Base-by-base conservation (phyloP, 2,329 filamentous ascomycete species). In the Pseudocercospora musae region DNA sequence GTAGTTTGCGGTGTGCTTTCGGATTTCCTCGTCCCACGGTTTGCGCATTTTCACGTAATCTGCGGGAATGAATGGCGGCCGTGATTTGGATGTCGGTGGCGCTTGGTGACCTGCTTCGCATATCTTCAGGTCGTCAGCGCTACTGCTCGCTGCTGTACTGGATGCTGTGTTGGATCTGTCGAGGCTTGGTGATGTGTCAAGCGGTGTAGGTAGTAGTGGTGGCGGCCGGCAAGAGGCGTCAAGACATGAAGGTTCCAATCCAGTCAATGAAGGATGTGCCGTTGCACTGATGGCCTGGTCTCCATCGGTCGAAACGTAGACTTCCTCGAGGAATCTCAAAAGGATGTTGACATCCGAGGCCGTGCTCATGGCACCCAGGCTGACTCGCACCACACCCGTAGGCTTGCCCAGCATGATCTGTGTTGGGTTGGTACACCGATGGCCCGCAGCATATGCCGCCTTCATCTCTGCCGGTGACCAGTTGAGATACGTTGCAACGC, bases 291-390 rank as follows among this genome's bases (percentile, higher is more conserved):
- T 60, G 44, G 44, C 40, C 58, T 57, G 21, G 59, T 62, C 59
- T 48, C 15, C 49, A 15, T 37, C 57, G 21, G 20, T 62, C 25
- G 63, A 62, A 10, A 72, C 62, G 59, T 76, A 76, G 1, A 67
- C 67, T 8, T 73, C 70, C 29, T 73, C 63, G 18, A 76, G 53
- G 64, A 76, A 76, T 10, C 66, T 55, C 10, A 95, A 66, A 57
- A 98, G 90, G 5, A 77, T 80, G 40, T 87, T 79, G 13, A 87
- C 79, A 64, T 88, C 86, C 2, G 76, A 73, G 20, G 78, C 71
- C 1, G 83, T 87, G 64, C 82, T 87, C 84, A 86, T 86, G 11
- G 85, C 85, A 0, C 87, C 86, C 1, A 89, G 75, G 62, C 84
- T 87, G 5, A 82, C 83, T 20, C 87, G 79, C 6, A 87, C 84